Evolutionary conservation across 495 filamentous ascomycete genomes (phyloP), one percentile per base, ranked within the genome.

Genomic region (Annulohypoxylon stygium): DNA sequence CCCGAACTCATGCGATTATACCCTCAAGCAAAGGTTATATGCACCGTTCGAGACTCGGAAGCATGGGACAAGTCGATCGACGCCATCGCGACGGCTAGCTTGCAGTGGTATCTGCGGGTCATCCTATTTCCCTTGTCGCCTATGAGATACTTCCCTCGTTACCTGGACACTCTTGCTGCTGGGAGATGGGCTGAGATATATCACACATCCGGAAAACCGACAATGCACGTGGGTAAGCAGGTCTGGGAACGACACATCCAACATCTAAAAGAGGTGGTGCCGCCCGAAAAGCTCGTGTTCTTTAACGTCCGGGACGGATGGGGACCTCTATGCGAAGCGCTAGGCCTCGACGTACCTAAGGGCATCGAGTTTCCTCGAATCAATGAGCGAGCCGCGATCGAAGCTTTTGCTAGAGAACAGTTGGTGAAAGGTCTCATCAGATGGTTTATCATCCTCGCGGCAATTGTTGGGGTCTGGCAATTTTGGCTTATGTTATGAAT

Each of bases 21-120:
- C 63, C 79, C 79, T 0, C 70, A 82, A 41, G 79, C 80, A 50
- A 78, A 78, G n/a, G 79, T 81, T 6, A 80, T 81, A 23, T 81
- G 79, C 61, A 80, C 79, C 2, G 70, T 78, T 18, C 71, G 80
- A 43, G 71, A 81, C 45, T 45, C 70, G 0, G 69, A 78, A 6
- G 71, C 64, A 30, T 82, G 80, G 80, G 75, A 66, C 18, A 70
- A 67, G 61, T 81, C 78, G 58, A 75, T 78, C 10, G 72, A 74
- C 36, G 71, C 70, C 8, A 67, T 76, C 8, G 65, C 75, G 20
- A 71, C 71, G 39, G 61, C 62, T 3, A 68, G 71, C 11, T 58
- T 71, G 26, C 59, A 62, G 36, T 78, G 76, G 76, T 80, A 75
- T 58, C 61, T 72, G 47, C 41, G 59, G n/a, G 34, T 45, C 12